A percentile compares a stretch with the other conserved stretches of the same genome.
Evolutionary conservation across 2,329 filamentous ascomycete genomes (phyloP).

Genomic region (Decorospora gaudefroyi): DNA sequence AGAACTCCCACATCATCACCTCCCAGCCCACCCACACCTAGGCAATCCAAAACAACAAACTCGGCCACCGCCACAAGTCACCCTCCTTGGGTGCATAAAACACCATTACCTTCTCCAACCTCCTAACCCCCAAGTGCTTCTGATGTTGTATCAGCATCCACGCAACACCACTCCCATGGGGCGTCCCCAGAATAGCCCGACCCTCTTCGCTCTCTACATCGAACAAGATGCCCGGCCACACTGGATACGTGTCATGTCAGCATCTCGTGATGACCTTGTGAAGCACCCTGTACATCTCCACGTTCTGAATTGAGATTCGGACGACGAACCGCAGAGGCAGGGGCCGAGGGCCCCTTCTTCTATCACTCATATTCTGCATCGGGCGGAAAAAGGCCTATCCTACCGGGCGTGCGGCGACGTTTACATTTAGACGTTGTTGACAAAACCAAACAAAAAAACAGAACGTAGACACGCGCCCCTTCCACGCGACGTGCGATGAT

Average conservation of each 20-base stretch:
- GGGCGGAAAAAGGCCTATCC: too few relatives aligned
- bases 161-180: constrained; percentile 9
- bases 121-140: neutral
- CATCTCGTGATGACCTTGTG: neutral
- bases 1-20: neutral
- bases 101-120: constrained; percentile 6
- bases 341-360: too few relatives aligned
- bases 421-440: too few relatives aligned
- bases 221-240: constrained; percentile 7
- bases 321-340: constrained; percentile 7
- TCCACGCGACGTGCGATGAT: too few relatives aligned
- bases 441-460: too few relatives aligned
- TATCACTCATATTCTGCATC: too few relatives aligned
- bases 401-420: too few relatives aligned
- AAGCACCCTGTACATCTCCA: neutral
- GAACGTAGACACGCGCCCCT: too few relatives aligned
- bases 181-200: constrained; percentile 16
- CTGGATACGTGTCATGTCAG: neutral
- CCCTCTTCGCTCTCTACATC: constrained; percentile 14
- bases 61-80: constrained; percentile 3
- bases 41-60: constrained; percentile 8
- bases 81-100: constrained; percentile 6
- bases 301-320: constrained; percentile 8
- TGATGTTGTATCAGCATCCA: constrained; percentile 14
- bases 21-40: neutral